These are phyloP conservation scores for Carex cristatella DNA, from an alignment of 176 grass and related monocot species.

Conservation along the genomic window DNA sequence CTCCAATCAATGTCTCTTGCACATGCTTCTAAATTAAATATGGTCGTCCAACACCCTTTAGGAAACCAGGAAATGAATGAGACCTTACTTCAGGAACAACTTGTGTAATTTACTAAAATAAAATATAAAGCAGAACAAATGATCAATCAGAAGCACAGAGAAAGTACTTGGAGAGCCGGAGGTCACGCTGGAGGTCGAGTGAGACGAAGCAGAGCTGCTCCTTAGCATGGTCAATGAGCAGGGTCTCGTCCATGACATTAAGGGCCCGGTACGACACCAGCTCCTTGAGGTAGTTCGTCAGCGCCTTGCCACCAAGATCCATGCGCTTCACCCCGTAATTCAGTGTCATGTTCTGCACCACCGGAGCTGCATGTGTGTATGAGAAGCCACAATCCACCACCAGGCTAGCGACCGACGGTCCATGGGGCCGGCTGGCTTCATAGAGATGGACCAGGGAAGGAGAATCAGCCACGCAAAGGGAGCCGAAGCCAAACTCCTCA, in stretches of 20 bases:
- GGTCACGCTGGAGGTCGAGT: slow-evolving; percentile 70
- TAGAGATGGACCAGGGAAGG: slow-evolving; percentile 89
- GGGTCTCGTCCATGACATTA: slow-evolving; percentile 93
- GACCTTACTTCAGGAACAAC: neutral
- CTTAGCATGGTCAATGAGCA: slow-evolving; percentile 93
- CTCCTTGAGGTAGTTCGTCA: slow-evolving; percentile 96
- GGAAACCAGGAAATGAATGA: neutral
- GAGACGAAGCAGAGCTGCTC: slow-evolving; percentile 95
- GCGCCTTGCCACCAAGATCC: slow-evolving; percentile 89
- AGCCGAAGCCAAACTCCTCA: slow-evolving; percentile 77
- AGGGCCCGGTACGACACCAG: slow-evolving; percentile 80
- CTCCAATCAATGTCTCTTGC: slow-evolving; percentile 7
- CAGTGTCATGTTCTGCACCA: slow-evolving; percentile 77
- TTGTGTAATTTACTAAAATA: neutral
- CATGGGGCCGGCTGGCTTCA: slow-evolving; percentile 42
- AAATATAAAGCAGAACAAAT: neutral
- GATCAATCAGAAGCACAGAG: neutral
- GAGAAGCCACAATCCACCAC: slow-evolving; percentile 93
- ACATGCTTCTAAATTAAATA: neutral
- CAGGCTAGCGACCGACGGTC: slow-evolving; percentile 58
- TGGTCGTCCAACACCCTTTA: neutral
- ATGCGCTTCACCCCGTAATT: slow-evolving; percentile 78
- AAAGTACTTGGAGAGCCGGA: slow-evolving; percentile 60
- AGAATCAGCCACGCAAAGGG: slow-evolving; percentile 67
- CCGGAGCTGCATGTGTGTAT: slow-evolving; percentile 81